Base-by-base conservation (phyloP, 257 asterid genomes). In the Primulina tabacum region DNA sequence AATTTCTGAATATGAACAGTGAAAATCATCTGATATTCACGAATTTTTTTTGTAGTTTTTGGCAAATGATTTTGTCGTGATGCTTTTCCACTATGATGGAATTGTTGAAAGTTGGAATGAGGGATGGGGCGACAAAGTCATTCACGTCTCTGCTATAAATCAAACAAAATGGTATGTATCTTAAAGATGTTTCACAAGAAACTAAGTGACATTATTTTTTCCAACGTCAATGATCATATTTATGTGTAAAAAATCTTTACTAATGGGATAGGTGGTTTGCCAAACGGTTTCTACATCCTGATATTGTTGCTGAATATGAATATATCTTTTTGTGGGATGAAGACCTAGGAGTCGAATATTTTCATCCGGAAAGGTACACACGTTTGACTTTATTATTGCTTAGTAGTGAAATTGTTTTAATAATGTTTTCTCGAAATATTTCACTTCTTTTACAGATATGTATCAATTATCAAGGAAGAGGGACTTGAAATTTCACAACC, bases 271-370 rank as follows among this genome's bases (percentile, higher is more conserved):
- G 98, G 98, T 92, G 98, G 98, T 92, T 90, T 14, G 95, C 98
- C 2, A 92, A 92, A 76, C 92, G 98, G 40, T 92, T 90, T 76
- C 86, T 92, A 20, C 98, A 90, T 78, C 98, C 98, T n/a, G 96
- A 87, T 67, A 88, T 92, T 18, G 95, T 92, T 64, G 82, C 85
- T 6, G 96, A 85, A 47, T 92, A 92, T 10, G 95, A 90, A 1
- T 86, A 90, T 64, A 78, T 92, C 59, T 92, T 92, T 53, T 79
- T 92, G 67, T 92, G 98, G 98, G 98, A 90, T 21, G 98, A 92
- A 78, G 98, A 92, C 71, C 85, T 92, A 6, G 95, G 93, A 75
- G 89, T 92, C 28, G 86, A 88, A 67, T 71, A 84, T 69, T 92
- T 92, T 56, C 74, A 87, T 72, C 98, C 98, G 0, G 66, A 61